Evolutionary conservation across 805 yeast genomes (phyloP).

Genomic region (Nakazawaea populi): DNA sequence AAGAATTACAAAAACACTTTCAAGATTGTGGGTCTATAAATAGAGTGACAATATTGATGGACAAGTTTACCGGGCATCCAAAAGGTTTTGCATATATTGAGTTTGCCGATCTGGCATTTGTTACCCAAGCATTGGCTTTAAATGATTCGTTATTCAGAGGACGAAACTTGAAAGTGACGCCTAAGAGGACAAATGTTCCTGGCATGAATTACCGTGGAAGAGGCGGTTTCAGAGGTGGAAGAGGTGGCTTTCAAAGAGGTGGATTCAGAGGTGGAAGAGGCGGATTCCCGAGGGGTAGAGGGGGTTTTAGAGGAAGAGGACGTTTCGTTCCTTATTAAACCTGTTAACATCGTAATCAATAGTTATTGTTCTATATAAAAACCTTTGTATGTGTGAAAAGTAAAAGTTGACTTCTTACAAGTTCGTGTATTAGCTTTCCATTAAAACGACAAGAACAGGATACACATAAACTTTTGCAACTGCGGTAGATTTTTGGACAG

Average conservation of each 20-base stretch:
- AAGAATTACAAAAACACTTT: conserved; percentile 74
- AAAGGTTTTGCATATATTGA: conserved; percentile 87
- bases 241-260: conserved; percentile 44
- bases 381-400: too few species aligned
- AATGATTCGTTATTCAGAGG: conserved; percentile 66
- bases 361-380: too few species aligned
- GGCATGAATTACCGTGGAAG: conserved; percentile 33
- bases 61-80: conserved; percentile 75
- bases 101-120: conserved; percentile 59
- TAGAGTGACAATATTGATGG: conserved; percentile 72
- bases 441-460: too few species aligned
- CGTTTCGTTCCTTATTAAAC: conserved; percentile 26
- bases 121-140: conserved; percentile 56
- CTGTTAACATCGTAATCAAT: too few species aligned
- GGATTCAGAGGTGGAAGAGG: conserved; percentile 45
- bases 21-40: conserved; percentile 66
- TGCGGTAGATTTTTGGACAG: too few species aligned
- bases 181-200: conserved; percentile 83
- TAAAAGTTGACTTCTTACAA: too few species aligned
- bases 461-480: too few species aligned
- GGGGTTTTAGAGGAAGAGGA: conserved; percentile 21
- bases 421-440: too few species aligned
- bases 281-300: conserved; percentile 17
- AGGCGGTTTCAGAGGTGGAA: conserved; percentile 42
- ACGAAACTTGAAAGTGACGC: conserved; percentile 65